Percentiles rank a stretch among this genome's conserved stretches.
phyloP scores from a whole-genome alignment of 163 green algal species.

The Trebouxiophyceae sp. region DNA sequence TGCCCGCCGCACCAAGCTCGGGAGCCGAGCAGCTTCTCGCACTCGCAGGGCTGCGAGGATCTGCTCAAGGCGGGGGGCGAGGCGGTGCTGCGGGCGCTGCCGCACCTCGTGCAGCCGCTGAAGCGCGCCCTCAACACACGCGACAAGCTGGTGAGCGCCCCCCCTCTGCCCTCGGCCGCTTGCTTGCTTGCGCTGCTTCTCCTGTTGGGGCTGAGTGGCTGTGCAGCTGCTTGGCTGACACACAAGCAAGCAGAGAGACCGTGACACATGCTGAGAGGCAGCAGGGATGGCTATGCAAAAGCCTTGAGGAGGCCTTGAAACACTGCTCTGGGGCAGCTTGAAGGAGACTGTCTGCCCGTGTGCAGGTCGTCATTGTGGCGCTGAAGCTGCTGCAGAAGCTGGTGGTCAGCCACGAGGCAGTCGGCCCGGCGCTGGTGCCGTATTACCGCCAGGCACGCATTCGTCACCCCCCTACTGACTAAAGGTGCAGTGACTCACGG shows the following conservation, averaged over 20 bases:
- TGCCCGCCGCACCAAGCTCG: background rate
- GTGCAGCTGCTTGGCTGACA: background rate
- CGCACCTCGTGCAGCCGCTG: conserved; percentile 89
- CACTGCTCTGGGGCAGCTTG: too few relatives aligned
- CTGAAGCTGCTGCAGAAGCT: conserved; percentile 85
- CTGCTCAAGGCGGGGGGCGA: conserved; percentile 56
- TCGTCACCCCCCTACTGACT: too few relatives aligned
- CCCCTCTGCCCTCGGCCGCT: background rate
- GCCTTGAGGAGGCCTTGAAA: too few relatives aligned
- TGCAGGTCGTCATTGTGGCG: conserved; percentile 55
- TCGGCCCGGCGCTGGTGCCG: conserved; percentile 83
- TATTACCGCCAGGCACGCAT: too few relatives aligned
- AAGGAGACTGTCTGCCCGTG: too few relatives aligned
- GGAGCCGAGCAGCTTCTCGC: too few relatives aligned
- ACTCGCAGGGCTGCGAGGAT: conserved; percentile 61
- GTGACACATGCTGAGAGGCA: background rate
- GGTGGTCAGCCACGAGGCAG: conserved; percentile 60
- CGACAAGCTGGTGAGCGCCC: conserved; percentile 37
- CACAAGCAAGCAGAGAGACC: background rate
- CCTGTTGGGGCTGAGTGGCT: background rate
- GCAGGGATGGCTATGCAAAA: too few relatives aligned
- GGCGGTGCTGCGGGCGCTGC: conserved; percentile 78
- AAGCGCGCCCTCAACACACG: conserved; percentile 89
- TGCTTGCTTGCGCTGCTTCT: background rate
- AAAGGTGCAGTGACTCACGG: too few relatives aligned